Conservation (phyloP, 2,329 filamentous ascomycete species). For the Diaporthe sp. region DNA sequence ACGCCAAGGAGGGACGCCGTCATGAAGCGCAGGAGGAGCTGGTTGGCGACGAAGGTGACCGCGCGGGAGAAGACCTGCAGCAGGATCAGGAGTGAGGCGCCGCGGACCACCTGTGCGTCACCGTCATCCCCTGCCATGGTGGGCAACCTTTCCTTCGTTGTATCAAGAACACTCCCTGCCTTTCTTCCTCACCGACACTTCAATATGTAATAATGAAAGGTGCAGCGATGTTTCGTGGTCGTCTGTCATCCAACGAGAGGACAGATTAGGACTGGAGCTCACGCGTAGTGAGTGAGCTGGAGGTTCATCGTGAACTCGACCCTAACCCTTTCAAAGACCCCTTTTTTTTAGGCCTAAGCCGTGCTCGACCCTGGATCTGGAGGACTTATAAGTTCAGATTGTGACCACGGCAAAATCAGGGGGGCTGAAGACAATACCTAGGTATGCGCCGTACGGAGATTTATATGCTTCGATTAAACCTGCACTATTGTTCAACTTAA, state of each 20-base stretch:
- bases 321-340: neutral
- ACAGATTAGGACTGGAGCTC: neutral
- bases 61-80: slow-evolving; percentile 89
- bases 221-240: neutral
- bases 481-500: too few relatives aligned
- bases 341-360: too few relatives aligned
- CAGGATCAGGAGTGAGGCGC: slow-evolving; percentile 86
- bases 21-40: slow-evolving; percentile 87
- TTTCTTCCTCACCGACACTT: neutral
- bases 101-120: slow-evolving; percentile 60
- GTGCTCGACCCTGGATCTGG: too few relatives aligned
- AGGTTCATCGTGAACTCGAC: neutral
- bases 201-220: neutral
- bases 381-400: too few relatives aligned
- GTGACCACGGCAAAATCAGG: too few relatives aligned
- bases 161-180: neutral
- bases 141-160: neutral
- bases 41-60: slow-evolving; percentile 91
- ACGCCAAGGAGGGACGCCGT: slow-evolving; percentile 87
- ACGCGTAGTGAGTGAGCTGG: neutral
- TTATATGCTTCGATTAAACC: too few relatives aligned
- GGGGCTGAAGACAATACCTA: too few relatives aligned
- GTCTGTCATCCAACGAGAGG: neutral
- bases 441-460: too few relatives aligned
- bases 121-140: slow-evolving; percentile 38